These are phyloP conservation scores for Saprolegnia parasitica DNA, from an alignment of 352 stramenopile genomes.

Conservation along the genomic window DNA sequence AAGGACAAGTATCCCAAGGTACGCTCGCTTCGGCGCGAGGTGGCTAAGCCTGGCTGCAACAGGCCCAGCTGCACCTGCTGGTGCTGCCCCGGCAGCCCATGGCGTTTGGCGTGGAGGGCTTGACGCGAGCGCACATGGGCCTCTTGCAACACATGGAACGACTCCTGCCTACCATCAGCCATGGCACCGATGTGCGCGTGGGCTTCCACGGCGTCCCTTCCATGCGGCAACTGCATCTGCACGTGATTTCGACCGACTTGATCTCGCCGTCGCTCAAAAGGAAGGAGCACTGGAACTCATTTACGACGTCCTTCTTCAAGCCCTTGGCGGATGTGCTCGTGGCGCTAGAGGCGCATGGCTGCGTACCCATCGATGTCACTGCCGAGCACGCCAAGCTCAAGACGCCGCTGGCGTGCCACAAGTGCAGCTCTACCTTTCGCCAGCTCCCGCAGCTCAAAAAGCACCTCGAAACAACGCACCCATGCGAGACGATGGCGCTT, in stretches of 20 bases:
- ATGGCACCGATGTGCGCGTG: conserved; percentile 9
- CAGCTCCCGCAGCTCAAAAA: conserved; percentile 32
- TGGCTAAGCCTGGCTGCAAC: too few species aligned
- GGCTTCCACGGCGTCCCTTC: conserved; percentile 49
- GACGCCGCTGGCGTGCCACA: conserved; percentile 27
- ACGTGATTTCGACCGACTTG: conserved; percentile 52
- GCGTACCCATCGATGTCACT: conserved; percentile 27
- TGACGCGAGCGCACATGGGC: not conserved
- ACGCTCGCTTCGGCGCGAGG: not conserved
- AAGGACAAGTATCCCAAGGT: conserved; percentile 28
- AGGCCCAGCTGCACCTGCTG: conserved; percentile 17
- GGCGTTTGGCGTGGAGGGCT: conserved; percentile 2
- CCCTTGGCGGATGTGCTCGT: conserved; percentile 27
- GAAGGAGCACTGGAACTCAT: conserved; percentile 45
- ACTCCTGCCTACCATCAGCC: not conserved
- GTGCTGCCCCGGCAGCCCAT: conserved; percentile 16
- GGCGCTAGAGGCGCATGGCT: conserved; percentile 25
- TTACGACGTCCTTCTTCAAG: conserved; percentile 41
- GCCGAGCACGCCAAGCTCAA: conserved; percentile 14
- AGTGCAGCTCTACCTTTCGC: conserved; percentile 6
- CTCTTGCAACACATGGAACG: conserved; percentile 14
- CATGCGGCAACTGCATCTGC: conserved; percentile 43
- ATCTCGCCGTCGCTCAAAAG: conserved; percentile 36
- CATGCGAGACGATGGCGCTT: not conserved
- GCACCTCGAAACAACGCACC: conserved; percentile 23